Evolutionary conservation across 2,329 filamentous ascomycete genomes (phyloP), one percentile per base, ranked within the genome.

Genomic region (Orbilia ellipsospora): DNA sequence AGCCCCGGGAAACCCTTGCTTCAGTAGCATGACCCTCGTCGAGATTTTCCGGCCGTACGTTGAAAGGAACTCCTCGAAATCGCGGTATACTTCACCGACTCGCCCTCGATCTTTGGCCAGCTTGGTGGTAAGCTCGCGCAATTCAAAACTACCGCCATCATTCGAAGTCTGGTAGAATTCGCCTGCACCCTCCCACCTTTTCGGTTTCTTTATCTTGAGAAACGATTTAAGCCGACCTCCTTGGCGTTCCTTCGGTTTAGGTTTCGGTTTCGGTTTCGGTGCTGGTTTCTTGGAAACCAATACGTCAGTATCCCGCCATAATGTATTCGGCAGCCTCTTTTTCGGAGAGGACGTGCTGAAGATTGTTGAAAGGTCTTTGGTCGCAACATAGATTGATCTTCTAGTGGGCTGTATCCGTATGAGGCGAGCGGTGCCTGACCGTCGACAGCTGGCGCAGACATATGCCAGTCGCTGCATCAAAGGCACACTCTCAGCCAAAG

Each of bases 381-480:
- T 51, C 15, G 51, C 60, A 13, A 51, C 54, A 16, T 70, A 51
- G 48, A 70, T 26, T 4, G 42, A 63, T 31, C 66, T 63, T 20
- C 10, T 48, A 48, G 66, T 20, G 28, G 45, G 15, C 52, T 51
- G 42, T 59, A 28, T n/a, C 48, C 45, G 42, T 59, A 28, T 10
- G n/a, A 36, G 26, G 28, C 52, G 70, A 64, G 56, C 26, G 59
- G 70, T 51, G 36, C 50, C 23, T 59, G 70, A 68, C 63, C 57
- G 57, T 67, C 63, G 70, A 64, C 70, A 74, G 52, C 52, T 64
- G 31, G 57, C 57, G 28, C 70, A 74, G 15, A 74, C 57, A 13
- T 60, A 68, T 50, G 12, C 57, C 51, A 64, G 57, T 63, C 70
- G 70, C 60, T 68, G 70, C 70, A 74, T 74, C 56, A 68, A 74